Conservation (phyloP, 2,329 filamentous ascomycete species). For the Eutypa lata region DNA sequence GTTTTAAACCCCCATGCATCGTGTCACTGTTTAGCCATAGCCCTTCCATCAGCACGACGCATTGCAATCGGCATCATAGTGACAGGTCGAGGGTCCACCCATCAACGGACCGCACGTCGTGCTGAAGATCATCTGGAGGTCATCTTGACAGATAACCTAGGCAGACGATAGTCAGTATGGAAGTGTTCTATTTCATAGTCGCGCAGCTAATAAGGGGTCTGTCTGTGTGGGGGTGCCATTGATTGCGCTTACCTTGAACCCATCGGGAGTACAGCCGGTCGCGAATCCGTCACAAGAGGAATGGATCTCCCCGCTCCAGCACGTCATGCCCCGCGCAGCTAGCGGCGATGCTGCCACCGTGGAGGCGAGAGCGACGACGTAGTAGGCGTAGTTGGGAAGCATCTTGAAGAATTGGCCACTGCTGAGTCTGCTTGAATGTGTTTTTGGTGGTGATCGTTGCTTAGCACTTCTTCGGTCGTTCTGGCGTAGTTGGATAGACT, state of each 20-base stretch:
- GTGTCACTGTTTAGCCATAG: no score
- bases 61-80: constrained; percentile 13
- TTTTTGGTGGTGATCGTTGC: no score
- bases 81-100: constrained; percentile 1
- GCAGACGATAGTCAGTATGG: neutral
- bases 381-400: constrained; percentile 5
- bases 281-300: constrained; percentile 8
- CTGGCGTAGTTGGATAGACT: no score
- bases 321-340: neutral
- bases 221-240: neutral
- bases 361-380: constrained; percentile 8
- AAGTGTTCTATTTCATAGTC: neutral
- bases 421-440: no score
- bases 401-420: constrained; percentile 1
- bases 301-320: constrained; percentile 15
- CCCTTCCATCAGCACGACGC: constrained; percentile 6
- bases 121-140: constrained; percentile 9
- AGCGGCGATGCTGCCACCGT: constrained; percentile 6
- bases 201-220: neutral
- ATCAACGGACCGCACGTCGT: constrained; percentile 6
- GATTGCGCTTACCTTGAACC: constrained; percentile 10
- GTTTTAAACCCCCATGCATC: no score
- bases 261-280: constrained; percentile 10
- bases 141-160: constrained; percentile 11
- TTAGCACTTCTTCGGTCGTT: no score